Base-by-base conservation (phyloP, 1,284 basidiomycete species). In the Ceratobasidium sp. region DNA sequence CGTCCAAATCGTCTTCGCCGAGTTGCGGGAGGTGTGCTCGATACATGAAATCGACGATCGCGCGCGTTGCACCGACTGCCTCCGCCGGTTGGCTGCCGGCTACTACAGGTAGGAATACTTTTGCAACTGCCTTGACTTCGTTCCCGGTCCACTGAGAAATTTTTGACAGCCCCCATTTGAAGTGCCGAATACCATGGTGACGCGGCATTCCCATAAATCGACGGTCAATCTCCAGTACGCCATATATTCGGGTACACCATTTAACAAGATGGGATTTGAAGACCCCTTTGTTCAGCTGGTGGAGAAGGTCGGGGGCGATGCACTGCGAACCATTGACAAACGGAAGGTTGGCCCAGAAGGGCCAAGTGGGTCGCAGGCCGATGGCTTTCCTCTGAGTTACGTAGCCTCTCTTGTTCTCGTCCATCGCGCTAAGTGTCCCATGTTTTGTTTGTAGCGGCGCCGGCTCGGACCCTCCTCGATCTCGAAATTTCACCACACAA, bases 1-100 rank as follows among this genome's bases (percentile, higher is more conserved):
- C 15, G 5, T 67, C 53, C 1, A 80, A 53, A 11, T 72, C 48
- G 54, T 11, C 31, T 6, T 72, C 67, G 7, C 29, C 7, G 5
- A 73, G 1, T 15, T 60, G 27, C 24, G 48, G 66, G 5, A n/a
- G 36, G 31, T 75, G 77, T 0, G 60, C 59, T 0, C 41, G 44
- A 63, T 27, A 81, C 17, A 84, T 77, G 75, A 85, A 85, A 67
- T 86, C 82, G 0, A 85, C 79, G 15, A 78, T 74, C 3, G 75
- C 56, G 19, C 50, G 60, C 3, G 74, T 56, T 17, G 73, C 75
- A 9, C 44, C 24, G 2, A 74, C 41, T 19, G 66, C 33, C 6
- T 74, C 48, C 0, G 48, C 8, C 0, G 50, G 8, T 11, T 33
- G 11, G 9, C 22, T 7, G 1, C 56, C 56, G 11, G 56, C 45